These are phyloP conservation scores for Paraconiothyrium sp. DNA, from an alignment of 2,329 filamentous ascomycete species.

Conservation along the genomic window DNA sequence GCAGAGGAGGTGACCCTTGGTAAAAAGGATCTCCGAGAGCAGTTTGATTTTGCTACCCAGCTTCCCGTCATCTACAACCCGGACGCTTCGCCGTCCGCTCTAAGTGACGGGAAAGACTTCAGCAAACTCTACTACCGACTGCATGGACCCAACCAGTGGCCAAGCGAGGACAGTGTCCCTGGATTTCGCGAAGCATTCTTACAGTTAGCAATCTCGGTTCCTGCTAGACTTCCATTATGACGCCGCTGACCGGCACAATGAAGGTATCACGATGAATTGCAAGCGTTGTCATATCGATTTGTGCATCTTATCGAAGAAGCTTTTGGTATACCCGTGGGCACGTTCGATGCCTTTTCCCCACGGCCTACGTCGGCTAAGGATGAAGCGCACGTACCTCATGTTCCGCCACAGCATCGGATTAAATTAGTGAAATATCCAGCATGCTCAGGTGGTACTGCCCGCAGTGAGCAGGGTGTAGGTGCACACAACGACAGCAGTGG, in stretches of 20 bases:
- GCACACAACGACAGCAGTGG: conserved; percentile 71
- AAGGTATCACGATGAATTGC: conserved; percentile 63
- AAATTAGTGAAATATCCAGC: conserved; percentile 64
- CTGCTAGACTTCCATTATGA: not conserved
- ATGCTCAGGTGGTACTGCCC: conserved; percentile 23
- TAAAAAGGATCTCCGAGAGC: conserved; percentile 62
- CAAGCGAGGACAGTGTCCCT: conserved; percentile 36
- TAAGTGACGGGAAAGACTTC: conserved; percentile 52
- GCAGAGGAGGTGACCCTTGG: conserved; percentile 67
- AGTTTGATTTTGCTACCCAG: conserved; percentile 69
- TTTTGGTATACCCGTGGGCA: conserved; percentile 59
- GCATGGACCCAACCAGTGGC: conserved; percentile 52
- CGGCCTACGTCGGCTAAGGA: conserved; percentile 45
- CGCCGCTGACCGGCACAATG: not conserved
- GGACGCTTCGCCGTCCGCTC: conserved; percentile 33
- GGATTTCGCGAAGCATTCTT: conserved; percentile 44
- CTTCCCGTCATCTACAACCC: conserved; percentile 42
- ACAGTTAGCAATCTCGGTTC: conserved; percentile 26
- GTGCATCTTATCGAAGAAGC: conserved; percentile 66
- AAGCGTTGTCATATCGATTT: conserved; percentile 62
- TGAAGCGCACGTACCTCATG: conserved; percentile 15
- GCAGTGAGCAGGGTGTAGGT: conserved; percentile 63
- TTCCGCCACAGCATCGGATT: conserved; percentile 64
- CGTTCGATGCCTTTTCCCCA: conserved; percentile 62
- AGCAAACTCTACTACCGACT: conserved; percentile 53